A percentile compares a stretch with the other conserved stretches of the same genome.
phyloP scores from a whole-genome alignment of 495 filamentous ascomycete species.

The Rostrohypoxylon terebratum region DNA sequence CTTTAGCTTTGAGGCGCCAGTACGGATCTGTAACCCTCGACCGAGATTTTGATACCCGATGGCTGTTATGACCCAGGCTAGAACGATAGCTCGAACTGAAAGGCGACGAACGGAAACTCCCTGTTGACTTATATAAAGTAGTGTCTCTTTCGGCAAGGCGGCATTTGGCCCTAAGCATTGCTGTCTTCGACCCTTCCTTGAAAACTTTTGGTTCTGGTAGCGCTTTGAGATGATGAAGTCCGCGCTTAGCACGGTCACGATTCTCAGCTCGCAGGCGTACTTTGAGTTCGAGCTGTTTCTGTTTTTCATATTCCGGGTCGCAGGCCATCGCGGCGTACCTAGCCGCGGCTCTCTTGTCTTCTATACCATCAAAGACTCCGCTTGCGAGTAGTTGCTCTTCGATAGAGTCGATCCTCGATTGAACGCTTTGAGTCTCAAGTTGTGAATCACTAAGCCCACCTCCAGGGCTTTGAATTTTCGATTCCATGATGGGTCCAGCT shows the following conservation, averaged over 20 bases:
- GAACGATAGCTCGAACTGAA: conserved; percentile 51
- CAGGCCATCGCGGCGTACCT: conserved; percentile 44
- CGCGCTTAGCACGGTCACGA: conserved; percentile 38
- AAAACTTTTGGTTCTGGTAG: conserved; percentile 33
- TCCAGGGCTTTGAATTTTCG: conserved; percentile 38
- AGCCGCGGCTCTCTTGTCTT: conserved; percentile 51
- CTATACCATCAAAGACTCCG: conserved; percentile 55
- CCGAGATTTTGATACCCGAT: conserved; percentile 44
- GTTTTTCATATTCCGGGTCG: conserved; percentile 9
- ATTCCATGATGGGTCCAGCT: conserved; percentile 18
- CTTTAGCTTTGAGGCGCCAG: conserved; percentile 57
- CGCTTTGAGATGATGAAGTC: conserved; percentile 41
- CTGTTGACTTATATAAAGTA: conserved; percentile 44
- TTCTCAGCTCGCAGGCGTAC: conserved; percentile 43
- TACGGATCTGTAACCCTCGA: conserved; percentile 48
- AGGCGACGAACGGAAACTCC: conserved; percentile 47
- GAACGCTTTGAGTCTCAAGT: conserved; percentile 3
- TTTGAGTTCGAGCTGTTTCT: conserved; percentile 18
- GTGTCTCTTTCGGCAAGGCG: conserved; percentile 32
- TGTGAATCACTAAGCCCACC: conserved; percentile 37
- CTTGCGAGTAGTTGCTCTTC: conserved; percentile 60
- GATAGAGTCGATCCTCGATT: conserved; percentile 30
- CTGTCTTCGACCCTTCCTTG: conserved; percentile 48
- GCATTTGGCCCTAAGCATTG: conserved; percentile 40
- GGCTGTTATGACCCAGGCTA: conserved; percentile 43